Percentiles rank a stretch among this genome's conserved stretches.
Conservation (phyloP, 306 rosid species). For the Fragaria ananassa region DNA sequence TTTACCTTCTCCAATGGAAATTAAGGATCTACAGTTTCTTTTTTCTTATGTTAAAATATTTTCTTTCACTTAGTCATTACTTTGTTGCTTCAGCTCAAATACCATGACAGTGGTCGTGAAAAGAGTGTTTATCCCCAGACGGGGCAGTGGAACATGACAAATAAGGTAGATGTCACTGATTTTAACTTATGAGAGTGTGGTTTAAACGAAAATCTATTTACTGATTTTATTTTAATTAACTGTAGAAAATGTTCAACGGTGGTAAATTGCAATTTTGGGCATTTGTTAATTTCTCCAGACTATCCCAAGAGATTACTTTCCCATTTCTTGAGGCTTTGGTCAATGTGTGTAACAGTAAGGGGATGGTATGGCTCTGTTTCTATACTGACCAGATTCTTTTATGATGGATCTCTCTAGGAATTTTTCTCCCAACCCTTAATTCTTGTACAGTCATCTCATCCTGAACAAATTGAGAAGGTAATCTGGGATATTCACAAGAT, state of each 20-base stretch:
- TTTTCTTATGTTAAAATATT: neutral
- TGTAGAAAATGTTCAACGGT: slow-evolving; percentile 71
- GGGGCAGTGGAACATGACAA: slow-evolving; percentile 90
- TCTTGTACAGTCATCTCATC: slow-evolving; percentile 9
- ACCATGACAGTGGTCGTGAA: slow-evolving; percentile 45
- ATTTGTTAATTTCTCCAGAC: slow-evolving; percentile 40
- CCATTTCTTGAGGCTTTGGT: slow-evolving; percentile 22
- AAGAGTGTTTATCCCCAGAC: slow-evolving; percentile 46
- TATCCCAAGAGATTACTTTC: slow-evolving; percentile 25
- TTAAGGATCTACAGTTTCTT: neutral
- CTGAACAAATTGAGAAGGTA: slow-evolving; percentile 36
- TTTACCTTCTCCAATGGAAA: slow-evolving; percentile 65
- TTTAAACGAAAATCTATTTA: neutral
- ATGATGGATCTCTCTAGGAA: slow-evolving; percentile 23
- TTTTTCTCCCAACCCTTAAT: slow-evolving; percentile 36
- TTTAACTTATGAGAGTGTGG: neutral
- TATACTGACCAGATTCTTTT: neutral
- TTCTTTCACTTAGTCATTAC: neutral
- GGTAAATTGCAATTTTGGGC: slow-evolving; percentile 52
- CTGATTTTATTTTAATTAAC: neutral
- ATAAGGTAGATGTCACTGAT: slow-evolving; percentile 46
- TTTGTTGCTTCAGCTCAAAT: slow-evolving; percentile 46
- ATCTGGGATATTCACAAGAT: slow-evolving; percentile 33
- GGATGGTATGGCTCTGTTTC: slow-evolving; percentile 49
- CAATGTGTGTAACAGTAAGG: slow-evolving; percentile 53